phyloP scores from a whole-genome alignment of 108 stramenopile genomes.

The Ochromonas danica region DNA sequence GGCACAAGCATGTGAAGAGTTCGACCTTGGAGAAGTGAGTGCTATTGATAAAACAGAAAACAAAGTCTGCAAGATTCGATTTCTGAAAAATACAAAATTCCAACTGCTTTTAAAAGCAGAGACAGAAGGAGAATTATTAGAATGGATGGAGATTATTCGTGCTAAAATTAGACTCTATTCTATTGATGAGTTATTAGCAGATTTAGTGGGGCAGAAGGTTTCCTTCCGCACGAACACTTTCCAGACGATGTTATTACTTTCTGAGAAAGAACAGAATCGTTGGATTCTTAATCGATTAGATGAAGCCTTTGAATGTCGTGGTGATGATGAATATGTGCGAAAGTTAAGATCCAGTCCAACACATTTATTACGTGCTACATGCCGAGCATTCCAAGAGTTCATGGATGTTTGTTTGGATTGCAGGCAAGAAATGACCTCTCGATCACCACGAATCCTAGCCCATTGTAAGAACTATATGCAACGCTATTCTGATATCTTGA shows the following conservation, averaged over 20 bases:
- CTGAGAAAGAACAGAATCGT: neutral
- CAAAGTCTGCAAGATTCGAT: neutral
- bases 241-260: neutral
- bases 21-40: neutral
- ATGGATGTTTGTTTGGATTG: neutral
- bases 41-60: neutral
- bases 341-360: neutral
- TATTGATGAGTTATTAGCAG: conserved; percentile 11
- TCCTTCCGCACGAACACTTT: neutral
- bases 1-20: neutral
- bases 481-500: neutral
- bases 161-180: neutral
- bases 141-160: neutral
- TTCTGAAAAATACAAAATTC: neutral
- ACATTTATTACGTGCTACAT: neutral
- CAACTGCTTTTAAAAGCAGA: neutral
- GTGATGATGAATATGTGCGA: neutral
- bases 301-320: neutral
- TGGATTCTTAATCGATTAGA: conserved; percentile 7
- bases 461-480: conserved; percentile 6
- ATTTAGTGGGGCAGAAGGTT: neutral
- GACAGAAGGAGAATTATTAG: neutral
- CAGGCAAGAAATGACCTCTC: neutral
- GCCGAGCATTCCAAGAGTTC: neutral
- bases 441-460: neutral